Percentiles rank a stretch among this genome's conserved stretches.
These are phyloP conservation scores for Lactifluus pinguis DNA, from an alignment of 768 basidiomycete genomes.

Conservation along the genomic window DNA sequence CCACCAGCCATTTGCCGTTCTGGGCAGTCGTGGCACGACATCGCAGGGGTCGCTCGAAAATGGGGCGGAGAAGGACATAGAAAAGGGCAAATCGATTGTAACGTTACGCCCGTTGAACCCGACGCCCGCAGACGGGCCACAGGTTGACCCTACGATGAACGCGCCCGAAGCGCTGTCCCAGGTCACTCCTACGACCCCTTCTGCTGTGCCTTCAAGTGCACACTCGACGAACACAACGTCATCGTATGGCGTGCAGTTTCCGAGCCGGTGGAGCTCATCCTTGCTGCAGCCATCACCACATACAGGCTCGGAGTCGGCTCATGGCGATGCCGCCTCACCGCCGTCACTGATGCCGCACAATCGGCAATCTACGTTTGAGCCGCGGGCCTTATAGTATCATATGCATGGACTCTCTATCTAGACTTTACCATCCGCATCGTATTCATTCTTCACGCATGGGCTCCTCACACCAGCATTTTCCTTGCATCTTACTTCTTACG, in stretches of 20 bases:
- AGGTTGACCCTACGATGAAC: conserved; percentile 33
- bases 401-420: not conserved
- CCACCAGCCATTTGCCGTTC: conserved; percentile 18
- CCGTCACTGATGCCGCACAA: conserved; percentile 1
- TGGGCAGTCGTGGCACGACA: conserved; percentile 17
- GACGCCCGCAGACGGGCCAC: conserved; percentile 37
- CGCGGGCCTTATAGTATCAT: conserved; percentile 1
- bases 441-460: conserved; percentile 1
- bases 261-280: conserved; percentile 15
- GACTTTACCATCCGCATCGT: not conserved
- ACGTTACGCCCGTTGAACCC: conserved; percentile 39
- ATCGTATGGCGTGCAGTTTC: conserved; percentile 15
- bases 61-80: conserved; percentile 20
- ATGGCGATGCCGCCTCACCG: not conserved
- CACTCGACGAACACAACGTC: conserved; percentile 12
- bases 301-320: conserved; percentile 1
- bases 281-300: not conserved
- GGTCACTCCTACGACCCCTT: conserved; percentile 29
- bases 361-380: conserved; percentile 5
- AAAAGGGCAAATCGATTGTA: conserved; percentile 4
- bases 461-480: conserved; percentile 3
- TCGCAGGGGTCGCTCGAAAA: conserved; percentile 25
- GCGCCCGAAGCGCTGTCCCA: conserved; percentile 35
- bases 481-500: conserved; percentile 5
- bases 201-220: conserved; percentile 16